Evolutionary conservation across 176 grass and related monocot genomes (phyloP), one percentile per base, ranked within the genome.

Genomic region (Bothriochloa decipiens): DNA sequence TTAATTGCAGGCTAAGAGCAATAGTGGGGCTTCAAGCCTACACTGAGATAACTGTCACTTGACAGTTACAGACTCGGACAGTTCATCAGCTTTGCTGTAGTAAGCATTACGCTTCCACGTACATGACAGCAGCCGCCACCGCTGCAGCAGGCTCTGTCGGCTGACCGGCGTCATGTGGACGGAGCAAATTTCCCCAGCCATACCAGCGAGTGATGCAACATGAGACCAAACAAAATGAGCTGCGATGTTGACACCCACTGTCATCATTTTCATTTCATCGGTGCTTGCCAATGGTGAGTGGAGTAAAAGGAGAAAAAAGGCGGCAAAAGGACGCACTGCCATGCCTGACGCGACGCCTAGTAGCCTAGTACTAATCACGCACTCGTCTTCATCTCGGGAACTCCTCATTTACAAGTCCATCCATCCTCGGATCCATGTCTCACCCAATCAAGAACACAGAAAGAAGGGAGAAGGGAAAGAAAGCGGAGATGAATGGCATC

Each of bases 191-290:
- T 67, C 72, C 23, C 13, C 78, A 77, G 57, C 23, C 45, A 37
- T 27, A 20, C 6, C 18, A 76, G 76, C 69, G 83, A 86, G 79
- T 89, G 91, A 96, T 91, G 91, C 84, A 96, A 96, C 94, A 83
- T 88, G 87, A 93, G 94, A 96, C 86, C 91, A 86, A 89, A 96
- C 91, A 93, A 89, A 93, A 71, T 90, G 82, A 90, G 89, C 78
- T 84, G 81, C 88, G 84, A 88, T 79, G 87, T 81, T 79, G 77
- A 93, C 81, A 77, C 78, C 55, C 55, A 49, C 3, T 32, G 64
- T 5, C 57, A 83, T 14, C 62, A 64, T 27, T 61, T 23, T 14
- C 62, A 64, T 27, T 61, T 23, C 61, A 27, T 75, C 10, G 40
- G 74, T 73, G 80, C 20, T 77, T 82, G 64, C 64, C 73, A 93